Base-by-base conservation (phyloP, 352 stramenopile species). In the Pythium aphanidermatum region DNA sequence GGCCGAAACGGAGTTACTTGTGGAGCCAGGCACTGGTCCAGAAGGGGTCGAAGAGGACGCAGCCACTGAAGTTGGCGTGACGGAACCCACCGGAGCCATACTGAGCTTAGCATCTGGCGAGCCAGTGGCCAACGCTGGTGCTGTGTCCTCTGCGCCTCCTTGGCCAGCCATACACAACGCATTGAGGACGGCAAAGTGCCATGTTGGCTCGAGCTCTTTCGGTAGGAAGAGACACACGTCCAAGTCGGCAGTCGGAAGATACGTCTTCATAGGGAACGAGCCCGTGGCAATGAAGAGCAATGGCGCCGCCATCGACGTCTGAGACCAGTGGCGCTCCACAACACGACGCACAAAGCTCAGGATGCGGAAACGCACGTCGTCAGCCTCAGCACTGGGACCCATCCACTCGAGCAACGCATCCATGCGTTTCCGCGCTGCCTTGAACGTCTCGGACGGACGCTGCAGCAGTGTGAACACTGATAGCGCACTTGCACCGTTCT, bases 201-300 rank as follows among this genome's bases (percentile, higher is more conserved):
- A 96, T 32, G 83, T 80, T 12, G 68, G 62, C 51, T 92, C 81
- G n/a, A 93, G 45, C 24, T 85, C 77, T 46, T 83, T 74, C 2
- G 77, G 72, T 2, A 96, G 40, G 34, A 96, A 66, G 1, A 94
- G 63, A 36, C 76, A 93, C 43, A 95, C 70, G 43, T 92, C 82
- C 12, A 95, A 58, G 26, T 95, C 84, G 10, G 85, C 86, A 1
- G 83, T 84, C 4, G 86, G 86, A 2, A 96, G 66, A 54, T 95
- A 96, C 30, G 83, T 94, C 52, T 93, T 92, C 68, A 95, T 90
- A 7, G 86, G 83, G 31, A 91, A 96, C 3, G 81, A 91, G 9
- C 85, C 85, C 4, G 69, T 89, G n/a, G 80, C 61, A 31, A 84
- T 80, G 24, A 86, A 82, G 2, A 87, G 35, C 6, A 77, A 61